phyloP scores from a whole-genome alignment of 306 rosid genomes.

The Echinosophora koreensis region DNA sequence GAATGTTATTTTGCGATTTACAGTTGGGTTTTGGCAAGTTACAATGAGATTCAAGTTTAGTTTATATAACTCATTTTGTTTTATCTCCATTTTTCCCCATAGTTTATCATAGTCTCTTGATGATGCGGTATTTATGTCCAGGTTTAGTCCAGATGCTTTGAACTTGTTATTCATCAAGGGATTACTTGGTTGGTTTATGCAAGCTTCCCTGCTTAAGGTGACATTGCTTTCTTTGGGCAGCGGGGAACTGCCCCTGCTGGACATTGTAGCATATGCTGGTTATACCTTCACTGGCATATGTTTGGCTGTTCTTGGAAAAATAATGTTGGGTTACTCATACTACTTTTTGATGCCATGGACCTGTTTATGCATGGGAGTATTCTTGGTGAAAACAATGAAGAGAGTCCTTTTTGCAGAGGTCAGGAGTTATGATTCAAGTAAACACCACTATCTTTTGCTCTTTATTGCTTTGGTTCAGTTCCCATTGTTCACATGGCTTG shows the following conservation, averaged over 20 bases:
- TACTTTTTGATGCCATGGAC: constrained; percentile 91
- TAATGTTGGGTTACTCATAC: constrained; percentile 73
- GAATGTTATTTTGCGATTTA: not conserved
- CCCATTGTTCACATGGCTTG: constrained; percentile 95
- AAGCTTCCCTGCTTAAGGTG: constrained; percentile 77
- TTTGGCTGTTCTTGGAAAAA: constrained; percentile 79
- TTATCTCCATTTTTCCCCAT: not conserved
- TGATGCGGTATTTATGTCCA: constrained; percentile 44
- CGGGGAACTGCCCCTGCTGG: constrained; percentile 87
- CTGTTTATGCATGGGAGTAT: constrained; percentile 92
- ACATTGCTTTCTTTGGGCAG: constrained; percentile 80
- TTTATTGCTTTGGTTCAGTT: constrained; percentile 91
- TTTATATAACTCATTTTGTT: not conserved
- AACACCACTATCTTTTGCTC: constrained; percentile 92
- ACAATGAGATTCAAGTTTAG: not conserved
- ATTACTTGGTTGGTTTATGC: constrained; percentile 91
- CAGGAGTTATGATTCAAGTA: constrained; percentile 89
- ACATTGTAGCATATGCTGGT: constrained; percentile 88
- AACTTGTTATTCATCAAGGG: constrained; percentile 96
- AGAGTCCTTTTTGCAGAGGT: constrained; percentile 93
- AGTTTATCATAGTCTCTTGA: constrained; percentile 32
- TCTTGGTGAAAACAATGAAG: constrained; percentile 96
- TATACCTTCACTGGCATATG: constrained; percentile 85
- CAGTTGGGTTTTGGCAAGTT: not conserved
- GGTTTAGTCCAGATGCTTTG: constrained; percentile 95